Evolutionary conservation across 768 basidiomycete genomes (phyloP).

Genomic region (Phaffia australis): DNA sequence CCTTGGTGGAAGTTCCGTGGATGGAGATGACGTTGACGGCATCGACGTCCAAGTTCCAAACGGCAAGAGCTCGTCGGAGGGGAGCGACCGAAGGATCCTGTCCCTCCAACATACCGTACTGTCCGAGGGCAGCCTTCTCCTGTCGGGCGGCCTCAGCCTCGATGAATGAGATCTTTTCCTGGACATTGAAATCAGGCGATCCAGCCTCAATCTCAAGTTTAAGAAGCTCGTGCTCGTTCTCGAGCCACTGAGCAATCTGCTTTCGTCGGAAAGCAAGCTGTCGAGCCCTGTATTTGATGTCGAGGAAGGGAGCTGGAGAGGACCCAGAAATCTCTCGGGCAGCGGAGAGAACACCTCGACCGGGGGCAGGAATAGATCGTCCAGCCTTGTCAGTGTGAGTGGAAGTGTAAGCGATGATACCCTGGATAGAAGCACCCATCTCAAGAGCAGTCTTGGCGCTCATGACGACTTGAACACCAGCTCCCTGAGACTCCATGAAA

Average conservation of each 20-base stretch:
- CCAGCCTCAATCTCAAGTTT: slow-evolving; percentile 57
- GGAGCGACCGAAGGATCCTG: slow-evolving; percentile 75
- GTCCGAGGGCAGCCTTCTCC: slow-evolving; percentile 82
- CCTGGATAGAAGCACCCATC: slow-evolving; percentile 84
- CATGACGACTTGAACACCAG: slow-evolving; percentile 96
- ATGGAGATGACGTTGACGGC: slow-evolving; percentile 32
- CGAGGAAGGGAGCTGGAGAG: slow-evolving; percentile 67
- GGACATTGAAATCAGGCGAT: slow-evolving; percentile 48
- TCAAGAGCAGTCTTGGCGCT: slow-evolving; percentile 89
- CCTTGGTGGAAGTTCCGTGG: slow-evolving; percentile 45
- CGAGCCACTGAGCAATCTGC: slow-evolving; percentile 80
- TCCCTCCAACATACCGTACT: slow-evolving; percentile 92
- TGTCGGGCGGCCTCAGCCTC: slow-evolving; percentile 84
- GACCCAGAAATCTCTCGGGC: slow-evolving; percentile 67
- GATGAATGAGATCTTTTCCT: slow-evolving; percentile 65
- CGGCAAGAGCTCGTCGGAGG: slow-evolving; percentile 85
- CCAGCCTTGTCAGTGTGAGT: slow-evolving; percentile 98
- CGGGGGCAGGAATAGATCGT: slow-evolving; percentile 93
- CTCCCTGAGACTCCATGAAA: slow-evolving; percentile 95
- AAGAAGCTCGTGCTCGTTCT: slow-evolving; percentile 74
- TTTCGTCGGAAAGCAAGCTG: slow-evolving; percentile 90
- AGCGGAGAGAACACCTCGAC: slow-evolving; percentile 78
- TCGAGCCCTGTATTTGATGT: slow-evolving; percentile 76
- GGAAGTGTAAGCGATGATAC: slow-evolving; percentile 87
- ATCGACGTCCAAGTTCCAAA: slow-evolving; percentile 57